Base-by-base conservation (phyloP, 2,329 filamentous ascomycete species). In the Fusarium xylarioides region DNA sequence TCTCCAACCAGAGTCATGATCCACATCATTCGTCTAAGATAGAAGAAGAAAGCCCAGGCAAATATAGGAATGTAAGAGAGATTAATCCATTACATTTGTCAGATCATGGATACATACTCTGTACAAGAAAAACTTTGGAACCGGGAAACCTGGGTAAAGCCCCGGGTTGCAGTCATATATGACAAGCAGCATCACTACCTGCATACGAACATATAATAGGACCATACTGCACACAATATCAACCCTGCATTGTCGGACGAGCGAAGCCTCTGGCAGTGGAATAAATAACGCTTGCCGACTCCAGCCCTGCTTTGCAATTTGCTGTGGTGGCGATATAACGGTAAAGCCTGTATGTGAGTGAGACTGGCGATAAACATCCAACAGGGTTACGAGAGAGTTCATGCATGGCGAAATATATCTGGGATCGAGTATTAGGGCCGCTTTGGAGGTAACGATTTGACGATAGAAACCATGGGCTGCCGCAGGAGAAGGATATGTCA, bases 81-180 rank as follows among this genome's bases (percentile, higher is more conserved):
- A 28, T 43, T 49, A 26, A 16, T 52, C 47, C 10, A 6, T 71
- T 40, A 32, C 16, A 60, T 47, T 56, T 35, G 70, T 71, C 70
- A 67, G 35, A 71, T 71, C 61, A 73, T 70, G 53, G 43, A 12
- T 46, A 46, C 43, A 46, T 50, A 32, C 21, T 32, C 46, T n/a
- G 26, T n/a, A 21, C 34, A 50, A 59, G 38, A 47, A 53, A 35
- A 54, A 23, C n/a, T 26, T 47, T 46, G 46, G 38, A 38, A 28
- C 49, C 70, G 62, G 53, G 70, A 66, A 70, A 58, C 34, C 35
- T 68, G 61, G 67, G 34, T 50, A 57, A 57, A 47, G 32, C 62
- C 58, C 66, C 62, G 62, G 53, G 46, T 40, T 57, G 38, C 35
- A 54, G 67, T 73, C 71, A 74, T 59, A 71, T 74, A 70, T 73